Percentiles rank a stretch among this genome's conserved stretches.
Conservation (phyloP, 2,329 filamentous ascomycete species). For the Purpureocillium lavendulum region DNA sequence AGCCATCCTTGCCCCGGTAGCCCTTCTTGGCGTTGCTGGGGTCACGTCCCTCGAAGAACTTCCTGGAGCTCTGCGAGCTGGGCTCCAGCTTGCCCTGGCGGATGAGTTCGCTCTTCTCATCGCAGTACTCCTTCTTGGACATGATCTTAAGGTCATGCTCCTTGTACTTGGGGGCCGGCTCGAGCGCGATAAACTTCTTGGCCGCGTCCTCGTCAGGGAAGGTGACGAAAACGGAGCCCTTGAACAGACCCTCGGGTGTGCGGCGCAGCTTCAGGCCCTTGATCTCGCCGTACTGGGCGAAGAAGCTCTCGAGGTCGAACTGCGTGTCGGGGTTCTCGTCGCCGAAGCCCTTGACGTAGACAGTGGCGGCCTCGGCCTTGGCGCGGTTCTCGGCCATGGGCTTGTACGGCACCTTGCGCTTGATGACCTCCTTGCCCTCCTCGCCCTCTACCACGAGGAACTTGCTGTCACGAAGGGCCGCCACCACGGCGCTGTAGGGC, state of each 20-base stretch:
- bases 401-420: slow-evolving; percentile 67
- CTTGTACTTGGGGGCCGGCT: slow-evolving; percentile 79
- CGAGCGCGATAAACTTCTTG: slow-evolving; percentile 69
- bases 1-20: slow-evolving; percentile 24
- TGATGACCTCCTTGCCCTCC: slow-evolving; percentile 62
- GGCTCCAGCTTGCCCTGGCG: slow-evolving; percentile 60
- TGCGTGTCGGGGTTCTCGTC: slow-evolving; percentile 77
- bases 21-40: slow-evolving; percentile 20
- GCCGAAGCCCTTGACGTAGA: slow-evolving; percentile 94
- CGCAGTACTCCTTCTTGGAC: slow-evolving; percentile 80
- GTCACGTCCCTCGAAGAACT: slow-evolving; percentile 42
- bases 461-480: slow-evolving; percentile 70
- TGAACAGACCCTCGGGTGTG: slow-evolving; percentile 65
- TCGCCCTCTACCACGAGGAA: slow-evolving; percentile 66
- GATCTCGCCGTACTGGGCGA: slow-evolving; percentile 69
- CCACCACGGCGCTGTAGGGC: slow-evolving; percentile 74
- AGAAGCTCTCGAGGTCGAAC: slow-evolving; percentile 91
- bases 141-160: slow-evolving; percentile 72
- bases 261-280: slow-evolving; percentile 84
- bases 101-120: slow-evolving; percentile 68
- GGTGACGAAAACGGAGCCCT: slow-evolving; percentile 94
- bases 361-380: slow-evolving; percentile 61
- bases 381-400: slow-evolving; percentile 50
- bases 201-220: slow-evolving; percentile 73
- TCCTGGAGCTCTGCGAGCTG: slow-evolving; percentile 30